Percentiles rank a stretch among this genome's conserved stretches.
phyloP scores from a whole-genome alignment of 164 flowering plant species.

The Dillenia suffruticosa region DNA sequence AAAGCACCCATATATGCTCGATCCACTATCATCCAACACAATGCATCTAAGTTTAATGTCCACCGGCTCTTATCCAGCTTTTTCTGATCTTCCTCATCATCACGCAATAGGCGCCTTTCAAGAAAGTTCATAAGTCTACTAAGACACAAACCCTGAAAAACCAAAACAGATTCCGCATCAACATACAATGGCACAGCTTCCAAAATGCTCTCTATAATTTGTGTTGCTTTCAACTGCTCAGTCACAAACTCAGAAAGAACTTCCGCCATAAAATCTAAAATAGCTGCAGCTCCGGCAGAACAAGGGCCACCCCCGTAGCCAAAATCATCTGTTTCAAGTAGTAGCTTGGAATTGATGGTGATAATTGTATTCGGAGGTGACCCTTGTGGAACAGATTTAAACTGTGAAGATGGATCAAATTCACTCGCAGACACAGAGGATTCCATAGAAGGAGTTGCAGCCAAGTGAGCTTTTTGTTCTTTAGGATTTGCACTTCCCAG shows the following conservation, averaged over 20 bases:
- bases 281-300: conserved; percentile 91
- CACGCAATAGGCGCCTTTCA: conserved; percentile 94
- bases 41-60: conserved; percentile 81
- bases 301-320: conserved; percentile 99
- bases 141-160: conserved; percentile 94
- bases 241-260: conserved; percentile 85
- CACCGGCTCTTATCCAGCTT: conserved; percentile 89
- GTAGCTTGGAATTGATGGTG: conserved; percentile 54
- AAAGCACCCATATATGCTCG: conserved; percentile 98
- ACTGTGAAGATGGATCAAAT: conserved; percentile 47
- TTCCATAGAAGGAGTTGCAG: conserved; percentile 53
- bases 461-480: conserved; percentile 42
- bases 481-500: conserved; percentile 49
- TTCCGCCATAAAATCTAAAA: conserved; percentile 90
- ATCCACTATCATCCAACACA: conserved; percentile 95
- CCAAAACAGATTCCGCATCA: conserved; percentile 73
- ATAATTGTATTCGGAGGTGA: conserved; percentile 44
- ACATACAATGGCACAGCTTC: conserved; percentile 80
- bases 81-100: conserved; percentile 92
- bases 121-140: conserved; percentile 87
- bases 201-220: conserved; percentile 61
- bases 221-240: conserved; percentile 83
- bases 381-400: conserved; percentile 54
- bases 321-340: conserved; percentile 81
- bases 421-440: conserved; percentile 66